These are phyloP conservation scores for Fusarium tricinctum DNA, from an alignment of 2,329 filamentous ascomycete genomes.

Conservation along the genomic window DNA sequence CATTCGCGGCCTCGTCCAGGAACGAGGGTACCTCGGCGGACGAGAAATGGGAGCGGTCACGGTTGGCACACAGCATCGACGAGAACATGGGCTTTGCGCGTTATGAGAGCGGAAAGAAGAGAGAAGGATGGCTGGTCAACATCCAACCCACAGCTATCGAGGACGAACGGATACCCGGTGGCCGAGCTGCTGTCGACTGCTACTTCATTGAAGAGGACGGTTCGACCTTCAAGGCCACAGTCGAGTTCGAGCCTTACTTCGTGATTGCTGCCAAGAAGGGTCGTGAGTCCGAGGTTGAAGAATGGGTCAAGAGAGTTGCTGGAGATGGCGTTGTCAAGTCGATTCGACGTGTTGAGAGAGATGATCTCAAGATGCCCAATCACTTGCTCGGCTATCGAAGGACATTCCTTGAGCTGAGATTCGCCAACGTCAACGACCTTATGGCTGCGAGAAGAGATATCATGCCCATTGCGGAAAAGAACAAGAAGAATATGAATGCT, in stretches of 20 bases:
- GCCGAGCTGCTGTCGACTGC: slow-evolving; percentile 91
- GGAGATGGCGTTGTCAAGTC: slow-evolving; percentile 86
- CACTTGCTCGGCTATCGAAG: slow-evolving; percentile 92
- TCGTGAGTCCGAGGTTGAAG: slow-evolving; percentile 92
- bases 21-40: slow-evolving; percentile 91
- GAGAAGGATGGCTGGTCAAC: slow-evolving; percentile 94
- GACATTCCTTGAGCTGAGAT: slow-evolving; percentile 88
- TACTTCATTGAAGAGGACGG: slow-evolving; percentile 95
- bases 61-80: slow-evolving; percentile 89
- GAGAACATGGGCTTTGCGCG: slow-evolving; percentile 94
- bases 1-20: slow-evolving; percentile 82
- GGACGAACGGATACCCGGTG: slow-evolving; percentile 85
- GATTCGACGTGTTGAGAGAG: slow-evolving; percentile 85
- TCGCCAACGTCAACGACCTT: slow-evolving; percentile 88
- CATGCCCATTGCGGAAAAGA: slow-evolving; percentile 93
- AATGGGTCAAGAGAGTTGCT: slow-evolving; percentile 86
- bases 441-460: slow-evolving; percentile 87
- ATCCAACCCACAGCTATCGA: slow-evolving; percentile 91
- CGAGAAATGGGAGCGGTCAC: slow-evolving; percentile 90
- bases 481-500: slow-evolving; percentile 94
- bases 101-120: slow-evolving; percentile 86
- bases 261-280: slow-evolving; percentile 90
- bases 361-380: slow-evolving; percentile 95
- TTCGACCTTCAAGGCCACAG: slow-evolving; percentile 92
- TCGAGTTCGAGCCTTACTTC: slow-evolving; percentile 98